Base-by-base conservation (phyloP, 2,329 filamentous ascomycete species). In the Stagonosporopsis chrysanthemi region DNA sequence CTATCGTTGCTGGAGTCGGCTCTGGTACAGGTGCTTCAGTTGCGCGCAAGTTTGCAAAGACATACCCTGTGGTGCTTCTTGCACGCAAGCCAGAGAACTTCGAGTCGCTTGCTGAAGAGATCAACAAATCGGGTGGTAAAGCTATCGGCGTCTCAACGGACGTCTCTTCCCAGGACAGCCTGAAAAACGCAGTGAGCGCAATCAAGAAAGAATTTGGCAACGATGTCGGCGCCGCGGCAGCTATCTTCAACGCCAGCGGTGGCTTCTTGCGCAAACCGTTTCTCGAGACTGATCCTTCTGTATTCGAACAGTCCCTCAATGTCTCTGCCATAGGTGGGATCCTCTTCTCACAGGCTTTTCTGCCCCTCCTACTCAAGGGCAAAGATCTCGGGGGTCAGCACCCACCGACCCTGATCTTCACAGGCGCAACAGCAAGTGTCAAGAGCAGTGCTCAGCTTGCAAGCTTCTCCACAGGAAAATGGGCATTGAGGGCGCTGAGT, bases 391-490 rank as follows among this genome's bases (percentile, higher is more conserved):
- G 75, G 31, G 40, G 84, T 0, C 80, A 83, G 29, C 77, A 91
- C 69, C 90, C 92, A 4, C 92, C 92, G 0, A 89, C 89, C 0
- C 80, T 97, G 19, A 89, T 97, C 68, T 90, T 96, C 76, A 96
- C 92, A 0, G 92, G 92, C 29, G 92, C 92, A 0, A 96, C 92
- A 0, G 92, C 91, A 0, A 91, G 89, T 0, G 65, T 94, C 17
- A 89, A 88, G 67, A 90, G 90, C 4, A 89, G 86, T 11, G 87
- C 90, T 0, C 79, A 81, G 12, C 90, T 92, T 74, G 80, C 86
- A 1, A 79, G 84, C 7, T 96, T 97, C 70, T 89, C 91, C 0
- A 85, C 87, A 2, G 89, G 89, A 26, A 96, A 96, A 74, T 96
- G 92, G 73, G 91, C 90, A 4, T 79, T 90, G 65, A 83, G 92